Evolutionary conservation across 2,329 filamentous ascomycete species (phyloP).

Genomic region (Fusarium ambrosium): DNA sequence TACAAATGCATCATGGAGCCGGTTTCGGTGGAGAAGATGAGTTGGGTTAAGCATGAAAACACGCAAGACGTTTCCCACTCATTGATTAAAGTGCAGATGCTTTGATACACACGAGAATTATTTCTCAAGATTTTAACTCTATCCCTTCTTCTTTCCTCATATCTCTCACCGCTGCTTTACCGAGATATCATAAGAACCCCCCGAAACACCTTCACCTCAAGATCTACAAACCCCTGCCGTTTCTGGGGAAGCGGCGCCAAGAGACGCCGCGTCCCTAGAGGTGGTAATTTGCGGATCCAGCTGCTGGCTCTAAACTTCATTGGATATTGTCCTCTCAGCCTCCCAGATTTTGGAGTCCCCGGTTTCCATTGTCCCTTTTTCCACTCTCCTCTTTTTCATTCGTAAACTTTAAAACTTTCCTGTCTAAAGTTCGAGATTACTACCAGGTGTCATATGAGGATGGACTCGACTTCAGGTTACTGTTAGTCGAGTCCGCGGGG

Average conservation of each 20-base stretch:
- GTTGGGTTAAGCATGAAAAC: conserved; percentile 29
- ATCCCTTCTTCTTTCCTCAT: not conserved
- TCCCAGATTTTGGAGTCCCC: conserved; percentile 1
- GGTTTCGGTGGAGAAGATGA: conserved; percentile 28
- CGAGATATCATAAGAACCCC: not conserved
- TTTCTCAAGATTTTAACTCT: not conserved
- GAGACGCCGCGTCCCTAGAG: conserved; percentile 8
- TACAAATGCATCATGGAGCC: not conserved
- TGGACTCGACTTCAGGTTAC: conserved; percentile 10
- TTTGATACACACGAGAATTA: conserved; percentile 2
- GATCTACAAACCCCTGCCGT: conserved; percentile 11
- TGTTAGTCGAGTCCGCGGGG: conserved; percentile 24
- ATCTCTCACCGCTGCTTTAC: not conserved
- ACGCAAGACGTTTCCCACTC: conserved; percentile 10
- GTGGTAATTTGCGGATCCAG: conserved; percentile 22
- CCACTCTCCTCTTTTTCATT: not conserved
- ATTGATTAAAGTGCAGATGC: not conserved
- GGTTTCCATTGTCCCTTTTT: not conserved
- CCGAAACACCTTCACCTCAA: not conserved
- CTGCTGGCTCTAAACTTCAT: conserved; percentile 1
- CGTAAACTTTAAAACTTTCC: not conserved
- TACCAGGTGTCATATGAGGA: conserved; percentile 4
- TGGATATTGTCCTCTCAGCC: conserved; percentile 30
- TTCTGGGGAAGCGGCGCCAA: conserved; percentile 43
- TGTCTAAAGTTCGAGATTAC: not conserved